Evolutionary conservation across 371 early-diverging fungal species (phyloP), one percentile per base, ranked within the genome.

Genomic region (Mucor mucedo): DNA sequence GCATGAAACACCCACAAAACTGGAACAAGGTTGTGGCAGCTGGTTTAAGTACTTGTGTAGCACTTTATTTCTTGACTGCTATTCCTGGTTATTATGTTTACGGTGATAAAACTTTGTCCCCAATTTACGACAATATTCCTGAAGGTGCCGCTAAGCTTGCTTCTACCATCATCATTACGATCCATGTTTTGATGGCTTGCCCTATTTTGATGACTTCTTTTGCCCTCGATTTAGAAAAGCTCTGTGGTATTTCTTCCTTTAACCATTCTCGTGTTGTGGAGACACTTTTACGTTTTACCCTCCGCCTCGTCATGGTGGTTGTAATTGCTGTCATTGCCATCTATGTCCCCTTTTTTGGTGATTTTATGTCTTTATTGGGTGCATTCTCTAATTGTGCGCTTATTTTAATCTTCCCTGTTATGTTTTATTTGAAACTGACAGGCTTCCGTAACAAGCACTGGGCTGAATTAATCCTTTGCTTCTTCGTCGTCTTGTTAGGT

Each of bases 181-280:
- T 88, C 27, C 95, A 95, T 62, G 90, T 94, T 38, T 64, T 94
- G 10, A 75, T 94, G 33, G 94, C 95, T 13, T 83, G 88, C 40
- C 96, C 95, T 8, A 84, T 95, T 21, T 75, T 93, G 50, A 69
- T 94, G 68, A 93, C 94, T 2, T 87, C 94, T 1, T 91, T 96
- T 60, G 85, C 92, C 33, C 72, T 89, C 27, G 90, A 92, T 62
- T 69, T 88, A 16, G 92, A 91, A 68, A 71, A 80, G 9, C 73
- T 84, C 42, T 57, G 89, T 62, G 63, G 60, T 11, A 78, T 81
- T 27, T 62, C 68, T 1, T 50, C 72, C 13, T 67, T 65, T 38
- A 66, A 78, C 41, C 72, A 62, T 30, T 71, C 73, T 2, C 49
- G 59, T 8, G 30, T 50, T 45, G 49, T 75, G 8, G 83, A 84